These are phyloP conservation scores for Phytomonas sp. DNA, from an alignment of 208 protist genomes.

Conservation along the genomic window DNA sequence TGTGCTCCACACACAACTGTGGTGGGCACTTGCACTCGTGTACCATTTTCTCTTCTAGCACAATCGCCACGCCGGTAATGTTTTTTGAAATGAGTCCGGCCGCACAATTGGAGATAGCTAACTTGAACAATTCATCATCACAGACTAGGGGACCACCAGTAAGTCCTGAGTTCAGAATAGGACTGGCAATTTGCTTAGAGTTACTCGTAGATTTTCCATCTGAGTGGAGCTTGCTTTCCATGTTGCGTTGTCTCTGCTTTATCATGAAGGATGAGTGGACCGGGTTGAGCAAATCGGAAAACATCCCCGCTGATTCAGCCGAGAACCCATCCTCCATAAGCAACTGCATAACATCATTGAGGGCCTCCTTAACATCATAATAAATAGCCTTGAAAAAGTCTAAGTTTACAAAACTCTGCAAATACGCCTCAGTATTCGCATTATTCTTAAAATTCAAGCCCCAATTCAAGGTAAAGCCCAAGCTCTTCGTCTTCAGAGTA, in stretches of 20 bases:
- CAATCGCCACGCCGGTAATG: slow-evolving; percentile 6
- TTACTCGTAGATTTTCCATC: too few species aligned
- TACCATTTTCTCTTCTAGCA: not conserved
- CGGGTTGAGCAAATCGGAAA: too few species aligned
- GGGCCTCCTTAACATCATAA: slow-evolving; percentile 22
- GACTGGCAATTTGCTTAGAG: too few species aligned
- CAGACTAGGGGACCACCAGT: too few species aligned
- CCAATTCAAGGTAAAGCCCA: slow-evolving; percentile 63
- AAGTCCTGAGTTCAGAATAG: too few species aligned
- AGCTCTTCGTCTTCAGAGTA: too few species aligned
- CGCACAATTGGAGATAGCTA: not conserved
- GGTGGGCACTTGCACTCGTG: slow-evolving; percentile 26
- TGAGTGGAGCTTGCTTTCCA: too few species aligned
- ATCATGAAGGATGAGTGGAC: too few species aligned
- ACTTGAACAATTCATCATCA: too few species aligned
- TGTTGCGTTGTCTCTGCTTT: too few species aligned
- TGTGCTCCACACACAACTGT: slow-evolving; percentile 26
- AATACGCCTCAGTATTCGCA: slow-evolving; percentile 50
- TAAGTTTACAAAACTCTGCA: slow-evolving; percentile 50
- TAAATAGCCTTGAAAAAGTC: slow-evolving; percentile 42
- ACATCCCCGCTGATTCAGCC: too few species aligned
- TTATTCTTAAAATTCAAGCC: slow-evolving; percentile 42
- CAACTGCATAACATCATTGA: slow-evolving; percentile 13
- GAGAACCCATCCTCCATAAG: too few species aligned
- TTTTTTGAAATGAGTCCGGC: slow-evolving; percentile 1